Evolutionary conservation across 2,329 filamentous ascomycete genomes (phyloP), one percentile per base, ranked within the genome.

Genomic region (Bisporella sp.): DNA sequence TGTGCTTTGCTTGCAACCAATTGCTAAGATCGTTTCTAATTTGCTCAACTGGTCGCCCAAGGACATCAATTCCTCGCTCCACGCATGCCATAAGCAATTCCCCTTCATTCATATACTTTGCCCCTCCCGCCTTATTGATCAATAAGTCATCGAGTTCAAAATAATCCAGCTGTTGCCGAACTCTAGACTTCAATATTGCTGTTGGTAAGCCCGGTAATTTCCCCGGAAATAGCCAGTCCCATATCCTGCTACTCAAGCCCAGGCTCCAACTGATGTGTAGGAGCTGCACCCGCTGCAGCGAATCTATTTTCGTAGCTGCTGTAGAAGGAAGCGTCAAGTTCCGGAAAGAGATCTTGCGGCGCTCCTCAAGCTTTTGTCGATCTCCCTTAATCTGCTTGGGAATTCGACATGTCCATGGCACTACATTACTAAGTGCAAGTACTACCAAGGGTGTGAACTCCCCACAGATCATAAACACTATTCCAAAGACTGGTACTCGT

Each of bases 361-460:
- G 68, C 45, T 70, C 66, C 63, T 87, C 79, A 1, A 73, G 68
- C 56, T 76, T 62, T 47, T 79, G 69, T 52, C 81, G 69, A 39
- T 81, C 76, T 35, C 68, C 67, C n/a, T 75, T 71, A 5, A 88
- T 71, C 70, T 96, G 92, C 39, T 71, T 72, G 0, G 92, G 92
- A 52, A 96, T 86, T 8, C 89, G 80, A 67, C 92, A 96, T 0
- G 89, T 85, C 59, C 81, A 81, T 0, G 92, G 92, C 30, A 95
- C 86, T 28, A 89, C 72, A 37, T 72, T 72, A 21, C 83, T 82
- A 30, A 95, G 71, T 32, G 82, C 78, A 5, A 90, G 71, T 1
- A 95, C 85, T 5, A 95, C 69, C 5, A 97, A 64, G 0, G 91
- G 89, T 1, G 91, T 88, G 69, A 95, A 85, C 69, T 97, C 92